These are phyloP conservation scores for Rubia tinctorum DNA, from an alignment of 305 asterid species.

Conservation along the genomic window DNA sequence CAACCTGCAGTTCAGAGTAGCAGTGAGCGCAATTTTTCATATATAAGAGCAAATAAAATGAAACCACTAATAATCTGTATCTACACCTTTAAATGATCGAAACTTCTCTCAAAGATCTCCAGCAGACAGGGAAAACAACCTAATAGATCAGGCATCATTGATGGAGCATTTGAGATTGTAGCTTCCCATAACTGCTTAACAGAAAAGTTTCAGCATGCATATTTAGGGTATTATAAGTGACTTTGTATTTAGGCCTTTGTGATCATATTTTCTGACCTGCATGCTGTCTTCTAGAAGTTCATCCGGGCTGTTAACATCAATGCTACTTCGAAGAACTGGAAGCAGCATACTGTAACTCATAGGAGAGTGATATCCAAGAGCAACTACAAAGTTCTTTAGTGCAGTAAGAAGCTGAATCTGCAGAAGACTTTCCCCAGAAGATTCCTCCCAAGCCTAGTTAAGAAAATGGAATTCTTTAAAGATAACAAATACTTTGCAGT, in stretches of 20 bases:
- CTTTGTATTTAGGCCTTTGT: neutral
- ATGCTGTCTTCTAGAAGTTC: conserved; percentile 95
- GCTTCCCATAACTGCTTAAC: conserved; percentile 92
- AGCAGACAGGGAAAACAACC: conserved; percentile 79
- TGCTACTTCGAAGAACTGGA: conserved; percentile 71
- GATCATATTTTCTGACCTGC: conserved; percentile 53
- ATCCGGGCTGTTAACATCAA: conserved; percentile 77
- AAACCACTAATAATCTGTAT: neutral
- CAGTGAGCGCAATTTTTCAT: conserved; percentile 24
- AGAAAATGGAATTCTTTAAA: conserved; percentile 22
- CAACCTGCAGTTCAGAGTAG: conserved; percentile 51
- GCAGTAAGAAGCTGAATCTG: conserved; percentile 98
- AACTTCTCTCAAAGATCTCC: conserved; percentile 83
- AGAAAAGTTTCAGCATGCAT: conserved; percentile 10
- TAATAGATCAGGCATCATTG: conserved; percentile 78
- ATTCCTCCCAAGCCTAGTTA: conserved; percentile 90
- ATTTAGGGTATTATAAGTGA: neutral
- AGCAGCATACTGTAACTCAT: conserved; percentile 72
- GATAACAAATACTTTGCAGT: neutral
- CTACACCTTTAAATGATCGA: conserved; percentile 77
- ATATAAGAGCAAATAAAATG: conserved; percentile 15
- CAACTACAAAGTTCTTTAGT: conserved; percentile 77
- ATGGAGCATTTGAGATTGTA: conserved; percentile 82
- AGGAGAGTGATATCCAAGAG: conserved; percentile 89
- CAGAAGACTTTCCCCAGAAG: conserved; percentile 93